A percentile compares a stretch with the other conserved stretches of the same genome.
phyloP scores from a whole-genome alignment of 768 basidiomycete species.

The Naganishia kalamii region DNA sequence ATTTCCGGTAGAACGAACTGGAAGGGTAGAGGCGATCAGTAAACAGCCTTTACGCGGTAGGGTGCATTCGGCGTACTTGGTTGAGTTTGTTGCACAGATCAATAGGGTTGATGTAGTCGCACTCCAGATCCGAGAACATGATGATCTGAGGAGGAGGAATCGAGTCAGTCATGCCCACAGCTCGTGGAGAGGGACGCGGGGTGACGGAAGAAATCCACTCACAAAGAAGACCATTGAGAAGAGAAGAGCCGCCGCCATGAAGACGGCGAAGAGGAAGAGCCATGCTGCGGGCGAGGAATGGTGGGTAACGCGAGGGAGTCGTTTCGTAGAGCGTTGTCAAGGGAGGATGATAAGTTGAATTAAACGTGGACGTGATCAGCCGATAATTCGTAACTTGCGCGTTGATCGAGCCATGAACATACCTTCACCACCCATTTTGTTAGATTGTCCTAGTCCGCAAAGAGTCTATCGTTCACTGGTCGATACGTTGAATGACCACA shows the following conservation, averaged over 20 bases:
- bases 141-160: slow-evolving; percentile 65
- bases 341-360: neutral
- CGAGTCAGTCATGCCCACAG: neutral
- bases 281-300: slow-evolving; percentile 57
- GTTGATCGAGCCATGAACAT: neutral
- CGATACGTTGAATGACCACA: too few species aligned
- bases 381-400: too few species aligned
- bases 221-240: slow-evolving; percentile 99
- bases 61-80: slow-evolving; percentile 56
- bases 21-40: neutral
- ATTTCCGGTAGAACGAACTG: slow-evolving; percentile 98
- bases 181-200: neutral
- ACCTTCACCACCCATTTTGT: slow-evolving; percentile 14
- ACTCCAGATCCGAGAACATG: slow-evolving; percentile 99
- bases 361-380: neutral
- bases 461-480: too few species aligned
- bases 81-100: slow-evolving; percentile 99
- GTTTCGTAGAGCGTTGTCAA: neutral
- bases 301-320: neutral
- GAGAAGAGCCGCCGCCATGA: slow-evolving; percentile 85
- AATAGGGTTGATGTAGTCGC: slow-evolving; percentile 99
- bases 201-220: slow-evolving; percentile 47
- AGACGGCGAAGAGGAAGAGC: slow-evolving; percentile 93
- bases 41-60: neutral
- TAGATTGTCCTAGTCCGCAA: neutral